Base-by-base conservation (phyloP, 352 stramenopile genomes). In the Pythium plurisporium region DNA sequence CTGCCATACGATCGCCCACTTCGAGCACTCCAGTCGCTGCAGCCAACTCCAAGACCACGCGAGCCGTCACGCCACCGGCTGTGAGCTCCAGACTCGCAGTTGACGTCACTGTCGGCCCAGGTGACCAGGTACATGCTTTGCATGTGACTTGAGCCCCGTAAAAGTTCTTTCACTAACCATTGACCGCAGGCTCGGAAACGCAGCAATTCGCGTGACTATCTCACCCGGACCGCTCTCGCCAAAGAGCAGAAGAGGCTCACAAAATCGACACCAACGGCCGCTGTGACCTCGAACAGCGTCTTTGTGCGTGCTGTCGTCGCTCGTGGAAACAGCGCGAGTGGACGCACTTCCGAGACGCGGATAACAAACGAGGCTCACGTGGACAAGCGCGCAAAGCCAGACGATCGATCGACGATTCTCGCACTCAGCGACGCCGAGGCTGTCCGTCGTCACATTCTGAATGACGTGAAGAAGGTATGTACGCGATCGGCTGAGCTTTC, bases 381-480 rank as follows among this genome's bases (percentile, higher is more conserved):
- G 29, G 62, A 65, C 29, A 64, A 64, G 20, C 44, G 47, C 14
- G 48, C 47, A n/a, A 69, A 64, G 48, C 37, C 54, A 0, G 49
- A 59, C 26, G 60, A 67, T 15, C 44, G 46, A 17, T 25, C 37
- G 8, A 36, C 33, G 6, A 38, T 59, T 11, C 29, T 64, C 7
- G 54, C 61, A 22, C 45, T 91, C 46, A 88, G 73, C 55, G 79
- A 89, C 54, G 80, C 78, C 6, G 82, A 91, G 57, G 50, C 65
- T 23, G 76, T 89, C 55, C 79, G 82, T 17, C 69, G 82, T 20
- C 82, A 76, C 51, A 68, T 89, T 20, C 55, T 88, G 23, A 58
- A 77, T 41, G 82, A 91, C 42, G 65, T 88, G 45, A 91, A 91
- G 64, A 67, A 73, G 44, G 82, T 89, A 67, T 50, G 67, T 52